Evolutionary conservation across 495 filamentous ascomycete genomes (phyloP).

Genomic region (Hypoxylon subgilvum): DNA sequence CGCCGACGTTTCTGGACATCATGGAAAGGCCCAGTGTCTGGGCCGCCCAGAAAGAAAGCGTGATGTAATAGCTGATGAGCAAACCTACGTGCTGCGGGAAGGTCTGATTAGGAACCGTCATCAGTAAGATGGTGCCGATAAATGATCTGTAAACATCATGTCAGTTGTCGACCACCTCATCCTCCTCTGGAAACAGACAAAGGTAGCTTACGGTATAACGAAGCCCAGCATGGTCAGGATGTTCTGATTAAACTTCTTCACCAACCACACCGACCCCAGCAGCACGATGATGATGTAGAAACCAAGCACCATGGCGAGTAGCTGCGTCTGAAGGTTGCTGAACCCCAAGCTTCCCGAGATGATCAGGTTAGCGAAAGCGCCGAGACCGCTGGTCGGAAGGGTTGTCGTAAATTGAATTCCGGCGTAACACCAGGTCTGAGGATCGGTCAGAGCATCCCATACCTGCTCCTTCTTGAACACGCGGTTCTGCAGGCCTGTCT

Average conservation of each 20-base stretch:
- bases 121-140: conserved; percentile 62
- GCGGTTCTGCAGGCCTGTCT: conserved; percentile 71
- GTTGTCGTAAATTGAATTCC: conserved; percentile 69
- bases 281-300: conserved; percentile 73
- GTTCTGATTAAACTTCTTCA: conserved; percentile 68
- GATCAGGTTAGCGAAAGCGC: conserved; percentile 71
- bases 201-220: conserved; percentile 63
- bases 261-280: conserved; percentile 66
- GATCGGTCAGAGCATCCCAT: conserved; percentile 55
- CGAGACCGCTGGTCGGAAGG: conserved; percentile 69
- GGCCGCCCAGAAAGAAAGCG: conserved; percentile 63
- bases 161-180: conserved; percentile 5
- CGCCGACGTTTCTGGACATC: conserved; percentile 59
- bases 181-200: conserved; percentile 30
- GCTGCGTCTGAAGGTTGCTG: conserved; percentile 58
- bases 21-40: conserved; percentile 61
- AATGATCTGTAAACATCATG: conserved; percentile 47
- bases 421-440: conserved; percentile 56
- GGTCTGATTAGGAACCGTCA: conserved; percentile 56
- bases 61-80: conserved; percentile 63
- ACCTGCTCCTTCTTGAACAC: conserved; percentile 55
- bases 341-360: conserved; percentile 59
- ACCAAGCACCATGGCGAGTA: conserved; percentile 72
- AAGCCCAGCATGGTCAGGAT: conserved; percentile 67
- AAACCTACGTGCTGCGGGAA: conserved; percentile 55